Base-by-base conservation (phyloP, 208 protist genomes). In the Acanthamoeba sp. region DNA sequence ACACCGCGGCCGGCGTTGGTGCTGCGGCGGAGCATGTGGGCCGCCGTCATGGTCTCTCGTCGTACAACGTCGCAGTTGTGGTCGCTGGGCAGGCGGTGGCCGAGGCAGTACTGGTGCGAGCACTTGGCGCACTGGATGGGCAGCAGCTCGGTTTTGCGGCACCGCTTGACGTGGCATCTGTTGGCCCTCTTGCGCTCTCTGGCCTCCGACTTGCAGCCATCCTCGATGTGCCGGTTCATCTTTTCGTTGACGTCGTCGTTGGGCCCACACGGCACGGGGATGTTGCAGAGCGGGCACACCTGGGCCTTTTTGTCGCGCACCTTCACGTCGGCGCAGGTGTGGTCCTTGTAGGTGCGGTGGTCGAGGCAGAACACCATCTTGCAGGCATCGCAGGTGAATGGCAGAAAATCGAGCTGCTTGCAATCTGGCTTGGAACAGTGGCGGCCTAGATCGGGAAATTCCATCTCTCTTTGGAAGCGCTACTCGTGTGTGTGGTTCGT, bases 401-500 rank as follows among this genome's bases (percentile, higher is more conserved):
- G 80, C 2, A 88, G 50, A 24, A 88, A 88, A 29, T 88, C 80
- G 2, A 88, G 69, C 36, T 80, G 69, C 36, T n/a, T 20, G 69
- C 69, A 80, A 48, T 80, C 69, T 10, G 32, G 2, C 34, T 48
- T 24, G 1, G 69, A 38, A 36, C 69, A 80, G 29, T 80, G 69
- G 16, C 7, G 69, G 36, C 69, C 69, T 2, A 80, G 69, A 6
- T 95, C 69, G 3, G 94, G 91, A 29, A 95, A 95, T 32, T 95
- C 94, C 94, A 95, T 95, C 9, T 52, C 50, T 89, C 59, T 95
- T 40, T 45, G 93, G 90, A 52, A 95, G 93, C 64, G 93, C 93
- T 85, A 95, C 18, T 45, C 36, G 57, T 55, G 14, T 52, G 7
- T 20, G 59, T 87, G 34, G 20, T 9, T 29, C 34, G 45, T 93